Evolutionary conservation across 1,139 yeast genomes (phyloP), one percentile per base, ranked within the genome.

Genomic region (Hyphopichia fennica): DNA sequence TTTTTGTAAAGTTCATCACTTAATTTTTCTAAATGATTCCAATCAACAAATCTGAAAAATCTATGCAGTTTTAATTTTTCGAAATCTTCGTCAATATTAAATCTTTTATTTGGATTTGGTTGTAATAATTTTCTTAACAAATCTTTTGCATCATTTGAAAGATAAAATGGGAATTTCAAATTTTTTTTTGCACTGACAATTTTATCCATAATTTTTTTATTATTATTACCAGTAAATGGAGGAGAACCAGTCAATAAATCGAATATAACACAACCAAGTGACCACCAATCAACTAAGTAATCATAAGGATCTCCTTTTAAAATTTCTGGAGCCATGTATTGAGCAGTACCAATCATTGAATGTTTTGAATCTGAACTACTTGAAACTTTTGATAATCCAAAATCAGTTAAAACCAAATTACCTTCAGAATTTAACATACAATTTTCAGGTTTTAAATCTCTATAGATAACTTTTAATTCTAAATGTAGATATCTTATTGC

Each of bases 271-370:
- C 96, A 89, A 0, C 99, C 98, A 25, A 93, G 70, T 0, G 97
- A 89, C 95, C 98, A 93, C 96, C 97, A 93, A 60, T 93, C 99
- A 10, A 95, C 96, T 9, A 83, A 77, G 49, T 79, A 84, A 50
- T 90, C 93, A 58, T 93, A 93, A n/a, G 85, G 82, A 48, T 84
- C 81, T 20, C 96, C 96, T 41, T 79, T 80, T 22, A 93, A 66
- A 27, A 93, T 87, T 60, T 93, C 98, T 1, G 99, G 99, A 0
- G 98, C 98, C 88, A 91, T 90, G 60, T 90, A 91, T 62, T 90
- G 96, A 0, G 96, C 95, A 0, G 97, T 91, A 0, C 98, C 99
- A 27, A 90, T 85, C 58, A 91, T 80, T 2, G 96, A 84, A 53
- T 79, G 86, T 59, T 79, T 84, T 41, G 75, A 68, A 45, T 57